Evolutionary conservation across 139 green algal genomes (phyloP), one percentile per base, ranked within the genome.

Genomic region (Chlamydomonas sp.): DNA sequence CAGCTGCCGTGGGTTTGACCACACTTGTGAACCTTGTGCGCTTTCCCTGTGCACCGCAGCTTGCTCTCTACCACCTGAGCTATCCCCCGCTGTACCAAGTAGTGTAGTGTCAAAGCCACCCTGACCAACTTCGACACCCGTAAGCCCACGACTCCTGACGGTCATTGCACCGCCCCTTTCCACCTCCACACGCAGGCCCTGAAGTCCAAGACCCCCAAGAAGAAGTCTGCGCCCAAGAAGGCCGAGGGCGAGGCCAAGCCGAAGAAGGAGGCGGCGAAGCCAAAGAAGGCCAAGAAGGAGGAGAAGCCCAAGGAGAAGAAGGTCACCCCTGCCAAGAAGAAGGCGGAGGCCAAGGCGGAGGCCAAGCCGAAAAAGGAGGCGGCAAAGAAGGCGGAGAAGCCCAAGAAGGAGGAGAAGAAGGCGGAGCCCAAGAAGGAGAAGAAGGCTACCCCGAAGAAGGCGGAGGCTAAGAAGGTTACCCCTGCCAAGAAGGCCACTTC

Each of bases 381-480:
- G 69, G 81, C 7, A 4, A 63, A 31, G 84, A 88, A 18, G 49
- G 59, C 20, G 16, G 18, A 86, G 81, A n/a, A 78, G 18, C 63
- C 78, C 15, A 91, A 92, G 88, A 90, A 89, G 80, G 88, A 85
- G 79, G 81, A 18, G 7, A 5, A 80, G 63, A 91, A 89, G 74
- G 74, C 78, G 7, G 79, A 84, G 68, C 61, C 79, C 16, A 87
- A 90, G 80, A 75, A 84, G 67, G 76, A 18, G 66, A 72, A 79
- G 17, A 85, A 89, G 83, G 59, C 72, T 9, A 20, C 72, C 63
- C 59, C 63, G 18, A 12, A 61, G 20, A 90, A 90, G 63, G 61
- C 20, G 16, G 49, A 72, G 31, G 80, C 63, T 7, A 83, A 79
- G 67, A 83, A 86, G 76, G 31, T 80, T 20, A 59, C 89, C 60